Evolutionary conservation across 2,329 filamentous ascomycete species (phyloP), one percentile per base, ranked within the genome.

Genomic region (Ascochyta rabiei): DNA sequence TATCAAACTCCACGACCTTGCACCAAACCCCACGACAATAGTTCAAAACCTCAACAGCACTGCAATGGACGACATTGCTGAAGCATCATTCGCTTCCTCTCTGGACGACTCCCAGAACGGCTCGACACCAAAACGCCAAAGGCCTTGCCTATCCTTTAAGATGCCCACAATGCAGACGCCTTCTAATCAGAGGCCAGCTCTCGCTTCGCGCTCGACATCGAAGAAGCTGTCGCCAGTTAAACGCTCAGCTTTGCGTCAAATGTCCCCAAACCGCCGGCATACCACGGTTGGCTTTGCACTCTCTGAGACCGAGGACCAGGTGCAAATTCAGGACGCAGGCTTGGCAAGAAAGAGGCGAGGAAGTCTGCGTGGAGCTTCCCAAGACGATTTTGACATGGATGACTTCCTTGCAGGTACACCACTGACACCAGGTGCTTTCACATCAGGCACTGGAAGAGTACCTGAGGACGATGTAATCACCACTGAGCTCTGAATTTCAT

Each of bases 71-170:
- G 46, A 50, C n/a, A 15, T 59, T 12, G 51, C 60, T 4, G 61
- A 72, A 45, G 56, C 58, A 6, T 69, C 67, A 3, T 67, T 70
- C 37, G 63, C 48, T 15, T 70, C 69, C 3, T 60, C 57, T 3
- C 49, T 53, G 19, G 52, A 60, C 8, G 53, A 53, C 6, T 65
- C 57, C 5, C 62, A 59, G 23, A 49, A 57, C n/a, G 65, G 66
- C 12, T 75, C 75, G 2, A 74, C 70, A 6, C 77, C 77, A 3
- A 81, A 81, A 59, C 75, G 79, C 15, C 56, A 70, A 1, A 77
- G 74, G 48, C 67, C 73, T 23, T 67, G 69, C 18, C 52, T 61
- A 4, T 63, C 73, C 1, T 72, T 70, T 57, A 73, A 70, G 40
- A 57, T 64, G 6, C 66, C 72, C 23, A 53, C 60, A 3, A 62